Percentiles rank a stretch among this genome's conserved stretches.
These are phyloP conservation scores for Gossypium armourianum DNA, from an alignment of 441 rosid species.

Conservation along the genomic window DNA sequence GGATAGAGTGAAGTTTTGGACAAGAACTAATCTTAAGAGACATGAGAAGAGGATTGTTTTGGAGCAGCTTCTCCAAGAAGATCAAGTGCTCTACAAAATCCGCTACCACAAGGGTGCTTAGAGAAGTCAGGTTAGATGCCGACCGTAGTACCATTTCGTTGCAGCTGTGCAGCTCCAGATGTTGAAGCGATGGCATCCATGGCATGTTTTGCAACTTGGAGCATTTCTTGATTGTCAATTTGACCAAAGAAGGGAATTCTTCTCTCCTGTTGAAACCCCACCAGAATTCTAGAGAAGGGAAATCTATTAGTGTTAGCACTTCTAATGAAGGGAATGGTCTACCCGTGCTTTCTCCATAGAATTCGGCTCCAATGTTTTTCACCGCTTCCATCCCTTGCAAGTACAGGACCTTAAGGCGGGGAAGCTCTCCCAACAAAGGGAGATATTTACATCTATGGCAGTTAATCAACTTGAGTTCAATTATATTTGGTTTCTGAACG, in stretches of 20 bases:
- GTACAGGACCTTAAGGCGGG: conserved; percentile 11
- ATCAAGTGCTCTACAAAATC: neutral
- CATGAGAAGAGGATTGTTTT: conserved; percentile 20
- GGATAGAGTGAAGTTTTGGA: conserved; percentile 16
- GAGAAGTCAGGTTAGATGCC: conserved; percentile 12
- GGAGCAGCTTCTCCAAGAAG: conserved; percentile 11
- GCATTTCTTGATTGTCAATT: conserved; percentile 17
- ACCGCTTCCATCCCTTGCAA: conserved; percentile 19
- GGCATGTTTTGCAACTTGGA: conserved; percentile 17
- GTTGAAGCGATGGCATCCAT: conserved; percentile 18
- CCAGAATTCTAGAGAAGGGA: conserved; percentile 23
- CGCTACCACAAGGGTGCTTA: conserved; percentile 14
- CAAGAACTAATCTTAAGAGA: conserved; percentile 18
- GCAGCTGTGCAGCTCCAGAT: conserved; percentile 20
- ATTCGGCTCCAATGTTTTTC: conserved; percentile 5
- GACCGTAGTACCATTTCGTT: conserved; percentile 8
- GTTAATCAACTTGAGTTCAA: neutral
- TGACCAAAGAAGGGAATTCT: conserved; percentile 20
- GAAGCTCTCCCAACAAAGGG: conserved; percentile 22
- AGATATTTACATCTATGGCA: conserved; percentile 16
- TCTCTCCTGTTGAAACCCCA: neutral
- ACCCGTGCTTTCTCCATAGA: conserved; percentile 17
- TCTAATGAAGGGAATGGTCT: conserved; percentile 16
- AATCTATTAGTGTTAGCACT: conserved; percentile 19
- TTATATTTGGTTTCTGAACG: conserved; percentile 12